phyloP scores from a whole-genome alignment of 2,329 filamentous ascomycete genomes.

The Venturia effusa region DNA sequence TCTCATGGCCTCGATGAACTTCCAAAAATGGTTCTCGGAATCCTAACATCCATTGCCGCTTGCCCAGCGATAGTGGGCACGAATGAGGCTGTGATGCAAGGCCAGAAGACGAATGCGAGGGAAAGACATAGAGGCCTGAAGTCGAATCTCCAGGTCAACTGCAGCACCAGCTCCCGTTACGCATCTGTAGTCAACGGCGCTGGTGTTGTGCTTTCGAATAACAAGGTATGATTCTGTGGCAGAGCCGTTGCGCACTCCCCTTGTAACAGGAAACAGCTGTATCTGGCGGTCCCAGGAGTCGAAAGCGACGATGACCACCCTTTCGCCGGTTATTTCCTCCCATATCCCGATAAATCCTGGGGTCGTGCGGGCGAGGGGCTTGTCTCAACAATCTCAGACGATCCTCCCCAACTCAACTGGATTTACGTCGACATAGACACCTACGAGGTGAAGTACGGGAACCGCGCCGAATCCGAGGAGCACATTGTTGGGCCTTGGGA shows the following conservation, averaged over 20 bases:
- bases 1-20: neutral
- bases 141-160: slow-evolving; percentile 20
- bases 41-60: slow-evolving; percentile 22
- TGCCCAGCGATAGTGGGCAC: slow-evolving; percentile 25
- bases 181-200: slow-evolving; percentile 19
- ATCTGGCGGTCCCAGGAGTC: slow-evolving; percentile 3
- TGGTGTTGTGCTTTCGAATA: slow-evolving; percentile 19
- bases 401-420: slow-evolving; percentile 15
- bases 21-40: slow-evolving; percentile 20
- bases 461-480: slow-evolving; percentile 13
- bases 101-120: slow-evolving; percentile 21
- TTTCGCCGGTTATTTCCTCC: slow-evolving; percentile 15
- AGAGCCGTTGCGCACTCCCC: neutral
- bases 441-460: slow-evolving; percentile 17
- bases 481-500: slow-evolving; percentile 16
- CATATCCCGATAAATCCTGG: slow-evolving; percentile 12
- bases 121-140: slow-evolving; percentile 23
- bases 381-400: slow-evolving; percentile 14
- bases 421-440: slow-evolving; percentile 15
- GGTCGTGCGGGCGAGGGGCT: slow-evolving; percentile 18
- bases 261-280: neutral
- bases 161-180: slow-evolving; percentile 18
- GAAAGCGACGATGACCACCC: slow-evolving; percentile 12
- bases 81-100: slow-evolving; percentile 23
- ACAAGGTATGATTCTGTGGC: slow-evolving; percentile 13